Conservation (phyloP, 75 land plant species). For the Larix kaempferi region DNA sequence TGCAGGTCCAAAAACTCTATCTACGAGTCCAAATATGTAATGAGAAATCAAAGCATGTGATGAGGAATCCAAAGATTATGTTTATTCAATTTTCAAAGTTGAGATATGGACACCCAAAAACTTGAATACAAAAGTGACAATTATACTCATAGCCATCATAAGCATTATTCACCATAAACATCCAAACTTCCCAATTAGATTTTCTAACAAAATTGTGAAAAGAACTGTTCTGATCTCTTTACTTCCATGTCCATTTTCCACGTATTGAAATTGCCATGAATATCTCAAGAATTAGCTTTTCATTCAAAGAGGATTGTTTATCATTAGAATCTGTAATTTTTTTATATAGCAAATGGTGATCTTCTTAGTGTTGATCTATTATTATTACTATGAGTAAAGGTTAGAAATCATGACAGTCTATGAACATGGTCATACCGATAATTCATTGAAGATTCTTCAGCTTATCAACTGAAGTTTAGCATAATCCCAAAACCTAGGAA, state of each 20-base stretch:
- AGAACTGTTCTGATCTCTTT: too few species aligned
- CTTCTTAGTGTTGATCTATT: not conserved
- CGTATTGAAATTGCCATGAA: not conserved
- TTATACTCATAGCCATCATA: too few species aligned
- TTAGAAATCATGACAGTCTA: not conserved
- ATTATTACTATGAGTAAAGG: not conserved
- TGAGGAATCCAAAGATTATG: too few species aligned
- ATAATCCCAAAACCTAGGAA: not conserved
- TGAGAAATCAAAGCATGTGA: too few species aligned
- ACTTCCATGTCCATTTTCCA: not conserved
- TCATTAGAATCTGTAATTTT: not conserved
- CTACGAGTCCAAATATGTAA: constrained; percentile 27
- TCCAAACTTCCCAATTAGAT: not conserved
- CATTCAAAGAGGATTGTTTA: not conserved
- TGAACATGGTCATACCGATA: not conserved
- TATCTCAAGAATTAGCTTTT: not conserved
- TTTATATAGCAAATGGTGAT: not conserved
- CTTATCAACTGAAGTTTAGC: not conserved
- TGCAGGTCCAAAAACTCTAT: constrained; percentile 94
- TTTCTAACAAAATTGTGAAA: not conserved
- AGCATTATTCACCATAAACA: not conserved
- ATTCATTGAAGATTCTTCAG: not conserved
- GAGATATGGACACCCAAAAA: not conserved
- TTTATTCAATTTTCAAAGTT: not conserved
- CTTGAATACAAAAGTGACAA: not conserved